These are phyloP conservation scores for Penicillium maclennaniae DNA, from an alignment of 495 filamentous ascomycete species.

Conservation along the genomic window DNA sequence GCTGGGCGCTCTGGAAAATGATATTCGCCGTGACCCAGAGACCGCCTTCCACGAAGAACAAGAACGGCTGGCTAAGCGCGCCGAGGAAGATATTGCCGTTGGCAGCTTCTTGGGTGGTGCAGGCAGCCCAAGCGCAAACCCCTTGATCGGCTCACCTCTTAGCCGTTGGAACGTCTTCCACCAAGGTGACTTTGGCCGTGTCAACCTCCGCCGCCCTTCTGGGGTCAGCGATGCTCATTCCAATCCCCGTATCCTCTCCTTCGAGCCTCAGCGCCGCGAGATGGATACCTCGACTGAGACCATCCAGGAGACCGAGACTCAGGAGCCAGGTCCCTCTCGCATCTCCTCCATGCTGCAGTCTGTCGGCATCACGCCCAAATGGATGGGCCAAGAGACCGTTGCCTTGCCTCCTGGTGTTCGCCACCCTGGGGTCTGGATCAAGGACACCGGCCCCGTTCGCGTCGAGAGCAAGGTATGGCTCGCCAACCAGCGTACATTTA, in stretches of 20 bases:
- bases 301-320: conserved; percentile 8
- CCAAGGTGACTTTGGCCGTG: conserved; percentile 21
- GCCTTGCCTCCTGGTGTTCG: conserved; percentile 78
- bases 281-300: conserved; percentile 7
- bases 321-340: conserved; percentile 30
- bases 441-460: conserved; percentile 82
- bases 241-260: conserved; percentile 22
- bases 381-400: conserved; percentile 41
- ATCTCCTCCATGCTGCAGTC: conserved; percentile 62
- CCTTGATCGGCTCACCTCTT: conserved; percentile 57
- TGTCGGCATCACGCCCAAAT: conserved; percentile 69
- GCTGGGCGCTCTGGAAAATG: conserved; percentile 82
- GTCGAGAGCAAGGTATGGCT: conserved; percentile 99
- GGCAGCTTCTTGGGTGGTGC: conserved; percentile 70
- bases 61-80: conserved; percentile 68
- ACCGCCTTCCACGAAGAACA: conserved; percentile 89
- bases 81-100: conserved; percentile 82
- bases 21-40: conserved; percentile 90
- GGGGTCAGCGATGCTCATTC: conserved; percentile 12
- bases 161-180: conserved; percentile 9
- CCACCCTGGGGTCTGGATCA: conserved; percentile 80
- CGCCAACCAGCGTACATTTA: conserved; percentile 93
- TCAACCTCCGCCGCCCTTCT: conserved; percentile 21
- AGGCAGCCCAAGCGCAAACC: conserved; percentile 42
- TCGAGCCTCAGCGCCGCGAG: conserved; percentile 15